phyloP scores from a whole-genome alignment of 2,329 filamentous ascomycete genomes.

The Apiospora kogelbergensis region DNA sequence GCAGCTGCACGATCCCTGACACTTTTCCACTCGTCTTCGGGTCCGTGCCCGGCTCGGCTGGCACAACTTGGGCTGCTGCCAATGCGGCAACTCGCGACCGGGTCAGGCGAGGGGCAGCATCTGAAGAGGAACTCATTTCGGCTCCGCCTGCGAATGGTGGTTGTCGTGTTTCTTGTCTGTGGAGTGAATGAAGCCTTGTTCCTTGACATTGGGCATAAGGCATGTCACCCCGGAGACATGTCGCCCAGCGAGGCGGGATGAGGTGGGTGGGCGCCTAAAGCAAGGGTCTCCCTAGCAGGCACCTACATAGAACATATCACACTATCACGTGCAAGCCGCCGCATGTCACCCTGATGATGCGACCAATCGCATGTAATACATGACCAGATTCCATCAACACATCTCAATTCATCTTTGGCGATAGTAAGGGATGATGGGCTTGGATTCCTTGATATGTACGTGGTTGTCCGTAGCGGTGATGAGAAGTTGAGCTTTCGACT shows the following conservation, averaged over 20 bases:
- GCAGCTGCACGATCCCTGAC: neutral
- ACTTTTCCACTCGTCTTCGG: neutral
- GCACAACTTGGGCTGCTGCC: neutral
- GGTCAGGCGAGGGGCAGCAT: neutral
- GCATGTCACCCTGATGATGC: neutral
- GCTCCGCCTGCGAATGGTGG: neutral
- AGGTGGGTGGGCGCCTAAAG: neutral
- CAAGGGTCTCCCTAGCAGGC: neutral
- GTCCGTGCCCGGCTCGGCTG: neutral
- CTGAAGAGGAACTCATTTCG: neutral
- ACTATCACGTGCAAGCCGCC: neutral
- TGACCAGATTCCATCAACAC: neutral
- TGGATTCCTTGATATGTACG: neutral
- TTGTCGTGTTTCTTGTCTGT: neutral
- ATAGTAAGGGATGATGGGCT: neutral
- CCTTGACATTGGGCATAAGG: neutral
- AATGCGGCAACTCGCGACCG: neutral
- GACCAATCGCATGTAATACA: neutral
- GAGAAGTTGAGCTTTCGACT: neutral
- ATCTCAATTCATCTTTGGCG: neutral
- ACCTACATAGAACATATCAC: neutral
- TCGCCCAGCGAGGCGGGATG: neutral
- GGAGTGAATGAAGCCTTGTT: neutral
- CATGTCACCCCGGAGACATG: neutral
- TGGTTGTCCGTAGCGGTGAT: neutral